These are phyloP conservation scores for Paratinospora sagittata DNA, from an alignment of 164 flowering plant genomes.

Conservation along the genomic window DNA sequence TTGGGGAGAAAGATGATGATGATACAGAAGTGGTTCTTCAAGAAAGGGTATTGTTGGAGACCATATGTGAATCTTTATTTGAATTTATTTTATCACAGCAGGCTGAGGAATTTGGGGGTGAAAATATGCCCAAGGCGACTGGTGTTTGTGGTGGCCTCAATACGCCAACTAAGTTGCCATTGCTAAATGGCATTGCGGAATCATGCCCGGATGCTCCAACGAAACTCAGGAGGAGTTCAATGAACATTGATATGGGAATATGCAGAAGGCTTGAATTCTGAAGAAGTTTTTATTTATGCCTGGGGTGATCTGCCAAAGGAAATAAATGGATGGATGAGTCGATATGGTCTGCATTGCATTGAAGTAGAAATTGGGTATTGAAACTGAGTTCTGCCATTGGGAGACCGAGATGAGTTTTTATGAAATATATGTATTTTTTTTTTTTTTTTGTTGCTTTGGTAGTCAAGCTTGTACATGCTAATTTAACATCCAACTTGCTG, in stretches of 20 bases:
- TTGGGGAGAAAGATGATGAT: slow-evolving; percentile 3
- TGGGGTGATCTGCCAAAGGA: neutral
- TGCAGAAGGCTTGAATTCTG: slow-evolving; percentile 68
- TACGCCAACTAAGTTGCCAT: slow-evolving; percentile 35
- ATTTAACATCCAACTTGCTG: neutral
- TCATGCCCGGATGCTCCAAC: slow-evolving; percentile 66
- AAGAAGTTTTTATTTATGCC: slow-evolving; percentile 1
- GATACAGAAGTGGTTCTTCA: slow-evolving; percentile 22
- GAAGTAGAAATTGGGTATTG: neutral
- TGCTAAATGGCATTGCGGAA: slow-evolving; percentile 39
- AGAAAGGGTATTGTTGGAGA: slow-evolving; percentile 40
- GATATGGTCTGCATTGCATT: neutral
- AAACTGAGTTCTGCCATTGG: slow-evolving; percentile 1
- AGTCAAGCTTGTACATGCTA: slow-evolving; percentile 14
- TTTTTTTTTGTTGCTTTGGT: neutral
- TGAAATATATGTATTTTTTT: neutral
- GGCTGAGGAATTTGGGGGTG: slow-evolving; percentile 27
- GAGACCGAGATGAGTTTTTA: neutral
- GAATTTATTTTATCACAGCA: slow-evolving; percentile 38
- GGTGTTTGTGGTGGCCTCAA: slow-evolving; percentile 20
- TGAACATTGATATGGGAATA: slow-evolving; percentile 30
- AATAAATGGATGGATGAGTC: neutral
- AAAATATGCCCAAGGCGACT: slow-evolving; percentile 6
- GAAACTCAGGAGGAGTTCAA: slow-evolving; percentile 27
- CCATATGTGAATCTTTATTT: slow-evolving; percentile 36